These are phyloP conservation scores for Paulownia fortunei DNA, from an alignment of 257 asterid species.

Conservation along the genomic window DNA sequence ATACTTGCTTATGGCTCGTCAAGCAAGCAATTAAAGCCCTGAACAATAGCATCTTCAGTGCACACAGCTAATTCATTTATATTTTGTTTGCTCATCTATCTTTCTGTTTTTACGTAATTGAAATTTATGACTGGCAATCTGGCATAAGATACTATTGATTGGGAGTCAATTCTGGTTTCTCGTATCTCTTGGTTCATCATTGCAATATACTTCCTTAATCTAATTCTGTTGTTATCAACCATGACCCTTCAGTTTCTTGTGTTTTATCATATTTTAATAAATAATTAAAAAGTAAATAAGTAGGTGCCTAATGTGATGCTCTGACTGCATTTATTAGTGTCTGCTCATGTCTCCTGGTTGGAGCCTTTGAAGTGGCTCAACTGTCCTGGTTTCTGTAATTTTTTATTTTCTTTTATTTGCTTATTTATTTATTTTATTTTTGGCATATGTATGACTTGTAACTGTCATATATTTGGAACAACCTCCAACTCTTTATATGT, in stretches of 20 bases:
- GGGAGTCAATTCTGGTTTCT: not conserved
- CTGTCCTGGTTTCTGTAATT: too few species aligned
- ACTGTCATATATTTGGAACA: not conserved
- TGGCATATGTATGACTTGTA: too few species aligned
- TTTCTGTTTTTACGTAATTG: not conserved
- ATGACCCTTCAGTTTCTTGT: not conserved
- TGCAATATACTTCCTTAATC: too few species aligned
- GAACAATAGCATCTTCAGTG: conserved; percentile 13
- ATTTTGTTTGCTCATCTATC: not conserved
- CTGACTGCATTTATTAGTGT: not conserved
- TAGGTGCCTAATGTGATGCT: too few species aligned
- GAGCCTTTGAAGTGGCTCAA: not conserved
- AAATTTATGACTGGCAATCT: not conserved
- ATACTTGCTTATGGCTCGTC: too few species aligned
- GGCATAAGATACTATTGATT: not conserved
- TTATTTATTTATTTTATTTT: too few species aligned
- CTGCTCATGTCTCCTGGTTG: not conserved
- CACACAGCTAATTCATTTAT: not conserved
- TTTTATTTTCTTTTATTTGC: too few species aligned
- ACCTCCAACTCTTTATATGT: not conserved
- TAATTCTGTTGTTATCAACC: not conserved
- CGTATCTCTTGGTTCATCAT: too few species aligned
- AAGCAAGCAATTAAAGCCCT: too few species aligned
- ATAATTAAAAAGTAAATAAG: too few species aligned
- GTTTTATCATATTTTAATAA: too few species aligned